These are phyloP conservation scores for Keithomyces neogunnii DNA, from an alignment of 2,329 filamentous ascomycete genomes.

Conservation along the genomic window DNA sequence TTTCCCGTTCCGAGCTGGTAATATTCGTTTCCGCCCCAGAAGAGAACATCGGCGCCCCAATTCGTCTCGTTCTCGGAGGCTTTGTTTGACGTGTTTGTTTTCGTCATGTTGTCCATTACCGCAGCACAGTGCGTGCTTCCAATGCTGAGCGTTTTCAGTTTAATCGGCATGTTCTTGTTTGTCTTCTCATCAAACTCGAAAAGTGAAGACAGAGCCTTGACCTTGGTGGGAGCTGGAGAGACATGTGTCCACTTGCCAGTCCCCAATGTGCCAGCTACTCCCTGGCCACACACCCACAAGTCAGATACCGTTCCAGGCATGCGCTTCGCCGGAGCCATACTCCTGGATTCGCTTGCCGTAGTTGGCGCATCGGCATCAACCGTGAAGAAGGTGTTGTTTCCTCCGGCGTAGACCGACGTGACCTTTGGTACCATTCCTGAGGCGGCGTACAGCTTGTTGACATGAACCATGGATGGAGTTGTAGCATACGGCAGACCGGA, in stretches of 20 bases:
- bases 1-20: constrained; percentile 91
- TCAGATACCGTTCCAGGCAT: constrained; percentile 39
- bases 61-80: constrained; percentile 63
- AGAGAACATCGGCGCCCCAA: constrained; percentile 81
- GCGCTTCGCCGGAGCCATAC: constrained; percentile 21
- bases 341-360: constrained; percentile 8
- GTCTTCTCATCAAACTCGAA: constrained; percentile 77
- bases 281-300: constrained; percentile 79
- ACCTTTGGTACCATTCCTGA: constrained; percentile 56
- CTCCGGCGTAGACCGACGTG: constrained; percentile 76
- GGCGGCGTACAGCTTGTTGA: constrained; percentile 63
- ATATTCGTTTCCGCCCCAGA: constrained; percentile 92
- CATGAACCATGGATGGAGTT: constrained; percentile 60
- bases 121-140: constrained; percentile 77
- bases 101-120: constrained; percentile 72
- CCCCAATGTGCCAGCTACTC: constrained; percentile 75
- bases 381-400: constrained; percentile 78
- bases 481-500: constrained; percentile 55
- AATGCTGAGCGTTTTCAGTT: constrained; percentile 61
- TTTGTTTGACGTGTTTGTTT: constrained; percentile 45
- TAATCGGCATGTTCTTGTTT: constrained; percentile 66
- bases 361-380: constrained; percentile 61
- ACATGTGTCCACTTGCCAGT: constrained; percentile 86
- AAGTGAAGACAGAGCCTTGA: constrained; percentile 74
- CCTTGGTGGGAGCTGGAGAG: constrained; percentile 66